Evolutionary conservation across 345 rosid genomes (phyloP), one percentile per base, ranked within the genome.

Genomic region (Lepidium aucheri): DNA sequence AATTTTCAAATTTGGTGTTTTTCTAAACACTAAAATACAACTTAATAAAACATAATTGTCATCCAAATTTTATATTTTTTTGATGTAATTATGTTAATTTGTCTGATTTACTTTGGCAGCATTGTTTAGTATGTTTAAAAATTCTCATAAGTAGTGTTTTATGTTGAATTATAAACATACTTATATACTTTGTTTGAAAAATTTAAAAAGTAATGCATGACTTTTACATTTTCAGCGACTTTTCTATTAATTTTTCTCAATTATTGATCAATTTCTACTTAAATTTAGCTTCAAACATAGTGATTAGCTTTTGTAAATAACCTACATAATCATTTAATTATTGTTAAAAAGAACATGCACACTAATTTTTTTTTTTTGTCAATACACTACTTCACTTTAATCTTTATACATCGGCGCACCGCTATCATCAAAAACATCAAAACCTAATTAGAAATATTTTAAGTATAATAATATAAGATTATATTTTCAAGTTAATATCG

Each of bases 401-500:
- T 28, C 54, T 67, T 67, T 67, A 67, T 55, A 36, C 36, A 54
- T 54, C 75, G 69, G 75, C 64, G 69, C 75, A 26, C 69, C 52
- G 63, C 64, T 40, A 46, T 18, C 51, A 53, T 54, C 11, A 26
- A 62, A 70, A 53, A 53, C 62, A 53, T 47, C 68, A 69, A 57
- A 57, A 60, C 74, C 28, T 50, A 68, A 36, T n/a, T n/a, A n/a
- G n/a, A n/a, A n/a, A n/a, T n/a, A n/a, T n/a, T n/a, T n/a, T n/a
- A n/a, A n/a, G n/a, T n/a, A n/a, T 18, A 58, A 34, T 50, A n/a
- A 14, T n/a, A 59, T 39, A 11, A 7, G 11, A 6, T 28, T n/a
- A 9, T 34, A 40, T 5, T 22, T 32, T 20, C 18, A 66, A 39
- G 52, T 28, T 38, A 18, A 20, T 40, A 20, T 51, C 45, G 67